Base-by-base conservation (phyloP, 2,329 filamentous ascomycete genomes). In the Exophiala viscosa region DNA sequence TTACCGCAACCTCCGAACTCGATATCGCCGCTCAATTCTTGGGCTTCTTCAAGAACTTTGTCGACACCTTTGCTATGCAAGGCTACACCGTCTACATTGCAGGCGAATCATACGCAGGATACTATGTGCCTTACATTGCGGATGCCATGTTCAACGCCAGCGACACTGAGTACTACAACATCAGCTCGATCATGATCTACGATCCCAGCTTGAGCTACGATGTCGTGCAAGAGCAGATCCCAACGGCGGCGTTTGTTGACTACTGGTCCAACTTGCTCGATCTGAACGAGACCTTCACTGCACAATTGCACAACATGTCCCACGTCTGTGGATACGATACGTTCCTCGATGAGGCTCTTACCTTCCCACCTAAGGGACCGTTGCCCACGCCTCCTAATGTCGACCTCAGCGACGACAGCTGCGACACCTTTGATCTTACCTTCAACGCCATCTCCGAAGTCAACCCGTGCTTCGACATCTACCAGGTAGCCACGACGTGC, bases 381-480 rank as follows among this genome's bases (percentile, higher is more conserved):
- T 76, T 88, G 14, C 85, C 84, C 0, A 66, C 65, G 0, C 70
- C 73, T 28, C 75, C 81, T 5, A 77, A 77, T 54, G 66, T 67
- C 17, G 67, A 71, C 45, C 67, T 72, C 20, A 60, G 70, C 33
- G 70, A 70, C 0, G 64, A 70, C 0, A 76, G 74, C 3, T 91
- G 87, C 65, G 73, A 75, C 45, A 63, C 88, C 15, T 86, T 78
- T 62, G 67, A 76, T 52, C 71, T 78, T 17, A 78, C 88, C 28
- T 73, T 72, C 61, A 60, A 74, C 0, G 84, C 82, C 28, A 77
- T 78, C 6, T 57, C 74, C 3, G 64, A 72, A 1, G 68, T 81
- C 32, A 93, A 93, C 70, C 88, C 88, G 0, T 93, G 89, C 73
- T 95, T 87, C 70, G 83, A 90, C 66, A 73, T 88, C 9, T 93